phyloP scores from a whole-genome alignment of 2,329 filamentous ascomycete species.

The Exophiala calicioides region DNA sequence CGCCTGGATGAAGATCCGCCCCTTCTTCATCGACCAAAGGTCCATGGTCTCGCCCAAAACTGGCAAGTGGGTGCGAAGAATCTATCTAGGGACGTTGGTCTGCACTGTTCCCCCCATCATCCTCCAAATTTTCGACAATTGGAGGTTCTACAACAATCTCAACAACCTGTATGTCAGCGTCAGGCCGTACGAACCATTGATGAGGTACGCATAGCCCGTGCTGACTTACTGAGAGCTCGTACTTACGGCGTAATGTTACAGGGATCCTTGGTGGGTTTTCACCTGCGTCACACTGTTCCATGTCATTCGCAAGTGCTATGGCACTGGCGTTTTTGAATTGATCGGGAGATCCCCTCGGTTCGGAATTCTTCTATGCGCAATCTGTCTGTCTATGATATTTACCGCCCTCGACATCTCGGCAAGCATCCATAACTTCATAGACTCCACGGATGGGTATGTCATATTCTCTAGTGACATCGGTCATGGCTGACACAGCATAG shows the following conservation, averaged over 20 bases:
- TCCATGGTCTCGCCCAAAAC: constrained; percentile 43
- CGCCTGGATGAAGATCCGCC: constrained; percentile 66
- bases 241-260: too few species aligned
- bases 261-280: constrained; percentile 70
- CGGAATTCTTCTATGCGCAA: constrained; percentile 60
- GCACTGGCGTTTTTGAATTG: constrained; percentile 59
- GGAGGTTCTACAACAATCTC: constrained; percentile 62
- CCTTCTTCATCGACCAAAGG: constrained; percentile 55
- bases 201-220: constrained; percentile 45
- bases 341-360: constrained; percentile 64
- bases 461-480: background rate
- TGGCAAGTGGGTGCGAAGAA: constrained; percentile 28
- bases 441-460: constrained; percentile 30
- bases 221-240: too few species aligned
- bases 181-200: constrained; percentile 61
- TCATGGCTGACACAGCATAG: constrained; percentile 8
- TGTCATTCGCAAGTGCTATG: constrained; percentile 55
- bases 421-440: constrained; percentile 48
- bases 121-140: constrained; percentile 66
- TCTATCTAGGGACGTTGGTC: constrained; percentile 60
- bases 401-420: constrained; percentile 62
- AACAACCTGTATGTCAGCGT: constrained; percentile 57
- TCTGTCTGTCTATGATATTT: constrained; percentile 62
- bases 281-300: constrained; percentile 61
- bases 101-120: constrained; percentile 65